Conservation (phyloP, 352 stramenopile genomes). For the Pythium volutum region DNA sequence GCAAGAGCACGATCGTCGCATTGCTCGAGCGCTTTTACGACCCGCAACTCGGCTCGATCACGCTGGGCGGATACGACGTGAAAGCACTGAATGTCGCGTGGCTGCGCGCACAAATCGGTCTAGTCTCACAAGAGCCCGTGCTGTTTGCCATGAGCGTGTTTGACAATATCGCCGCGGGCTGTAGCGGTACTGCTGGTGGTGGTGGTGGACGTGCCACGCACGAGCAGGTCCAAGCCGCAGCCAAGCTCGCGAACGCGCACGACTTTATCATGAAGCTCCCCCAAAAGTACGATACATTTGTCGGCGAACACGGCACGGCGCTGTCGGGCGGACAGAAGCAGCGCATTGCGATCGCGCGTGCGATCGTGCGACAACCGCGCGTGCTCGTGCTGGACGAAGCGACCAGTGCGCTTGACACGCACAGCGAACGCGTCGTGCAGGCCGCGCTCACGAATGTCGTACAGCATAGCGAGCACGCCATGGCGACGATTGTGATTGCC, state of each 20-base stretch:
- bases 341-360: constrained; percentile 56
- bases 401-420: constrained; percentile 58
- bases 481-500: constrained; percentile 92
- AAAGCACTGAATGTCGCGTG: constrained; percentile 58
- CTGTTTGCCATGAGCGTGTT: constrained; percentile 77
- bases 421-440: constrained; percentile 81
- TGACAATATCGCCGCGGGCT: constrained; percentile 71
- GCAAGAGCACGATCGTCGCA: constrained; percentile 36
- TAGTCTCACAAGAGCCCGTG: constrained; percentile 73
- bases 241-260: constrained; percentile 22
- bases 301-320: constrained; percentile 69
- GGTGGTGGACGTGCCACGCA: not conserved
- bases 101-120: constrained; percentile 42
- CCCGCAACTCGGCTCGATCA: constrained; percentile 49
- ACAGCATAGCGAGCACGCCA: constrained; percentile 31
- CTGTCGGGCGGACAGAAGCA: constrained; percentile 68
- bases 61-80: constrained; percentile 69
- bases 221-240: constrained; percentile 6
- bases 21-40: constrained; percentile 88
- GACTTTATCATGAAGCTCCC: constrained; percentile 33
- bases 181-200: not conserved
- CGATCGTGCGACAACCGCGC: constrained; percentile 40
- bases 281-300: constrained; percentile 48
- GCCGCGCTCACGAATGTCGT: constrained; percentile 51
- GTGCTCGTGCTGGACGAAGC: constrained; percentile 61